Base-by-base conservation (phyloP, 1,284 basidiomycete species). In the Sanghuangporus baumii region DNA sequence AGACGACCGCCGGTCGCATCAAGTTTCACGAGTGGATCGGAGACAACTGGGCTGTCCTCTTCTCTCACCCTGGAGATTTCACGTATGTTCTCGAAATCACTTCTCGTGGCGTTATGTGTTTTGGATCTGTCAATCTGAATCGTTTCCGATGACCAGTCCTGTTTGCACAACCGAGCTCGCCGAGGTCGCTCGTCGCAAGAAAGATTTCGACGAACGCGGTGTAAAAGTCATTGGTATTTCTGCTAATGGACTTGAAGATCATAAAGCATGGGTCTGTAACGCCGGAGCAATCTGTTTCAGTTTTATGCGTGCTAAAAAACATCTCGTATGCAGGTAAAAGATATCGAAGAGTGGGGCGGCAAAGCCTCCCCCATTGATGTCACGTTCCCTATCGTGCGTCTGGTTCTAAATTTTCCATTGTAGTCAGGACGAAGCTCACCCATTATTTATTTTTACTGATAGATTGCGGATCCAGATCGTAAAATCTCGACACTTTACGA, bases 91-190 rank as follows among this genome's bases (percentile, higher is more conserved):
- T 48, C 41, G 26, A 37, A 20, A 23, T 7, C 14, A 8, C 14
- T 16, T 37, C 12, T 37, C 14, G 23, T n/a, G n/a, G 31, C 12
- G 6, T 56, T 31, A n/a, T 60, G 34, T 60, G 47, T 18, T 16
- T 52, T 34, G 34, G 6, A 18, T 26, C 40, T 38, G 34, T 43
- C 12, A 55, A 57, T 16, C 40, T 41, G 59, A 90, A 88, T 87
- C 84, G 57, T 81, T 96, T 72, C 80, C 97, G 64, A 97, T 97
- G 83, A 94, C 91, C 18, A 62, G 61, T 26, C 89, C 89, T 54
- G 87, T 96, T 59, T 96, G 94, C 81, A 94, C 97, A 55, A 99
- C 97, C 57, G 97, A 99, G 80, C 88, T 99, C 57, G 95, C 93
- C 60, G 96, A 97, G 72, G 94, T 98, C 38, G 91, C 96, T 47